Conservation (phyloP, 345 rosid species). For the Eutrema heterophyllum region DNA sequence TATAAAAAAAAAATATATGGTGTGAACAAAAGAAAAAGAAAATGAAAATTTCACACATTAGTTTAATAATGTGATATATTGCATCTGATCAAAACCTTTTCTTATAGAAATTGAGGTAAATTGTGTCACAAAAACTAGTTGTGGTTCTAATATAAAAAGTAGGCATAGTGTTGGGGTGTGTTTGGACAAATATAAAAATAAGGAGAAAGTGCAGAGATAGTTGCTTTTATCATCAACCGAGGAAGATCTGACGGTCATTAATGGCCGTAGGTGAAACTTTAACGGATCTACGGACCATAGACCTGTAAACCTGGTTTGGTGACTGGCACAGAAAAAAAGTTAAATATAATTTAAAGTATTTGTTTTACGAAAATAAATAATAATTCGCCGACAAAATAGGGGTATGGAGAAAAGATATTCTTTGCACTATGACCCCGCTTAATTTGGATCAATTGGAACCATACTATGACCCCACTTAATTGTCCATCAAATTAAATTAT, state of each 20-base stretch:
- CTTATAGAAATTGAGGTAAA: neutral
- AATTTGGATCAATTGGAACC: neutral
- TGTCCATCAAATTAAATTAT: neutral
- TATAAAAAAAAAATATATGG: too few species aligned
- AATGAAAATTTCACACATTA: neutral
- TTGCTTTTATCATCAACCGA: constrained; percentile 17
- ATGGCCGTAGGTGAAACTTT: constrained; percentile 1
- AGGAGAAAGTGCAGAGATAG: neutral
- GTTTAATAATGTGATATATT: neutral
- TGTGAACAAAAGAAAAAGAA: too few species aligned
- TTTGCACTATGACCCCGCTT: constrained; percentile 19
- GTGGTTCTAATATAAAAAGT: neutral
- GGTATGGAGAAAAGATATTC: neutral
- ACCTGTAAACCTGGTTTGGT: neutral
- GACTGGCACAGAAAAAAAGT: neutral
- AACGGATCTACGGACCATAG: constrained; percentile 12
- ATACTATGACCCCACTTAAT: constrained; percentile 13
- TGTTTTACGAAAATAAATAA: neutral
- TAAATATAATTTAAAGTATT: neutral
- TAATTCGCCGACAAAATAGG: constrained; percentile 27
- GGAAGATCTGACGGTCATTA: constrained; percentile 42
- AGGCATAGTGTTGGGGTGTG: constrained; percentile 14
- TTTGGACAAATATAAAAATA: neutral
- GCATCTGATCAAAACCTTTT: neutral
- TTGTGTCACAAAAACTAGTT: neutral